These are phyloP conservation scores for Suillus variegatus DNA, from an alignment of 768 basidiomycete genomes.

Conservation along the genomic window DNA sequence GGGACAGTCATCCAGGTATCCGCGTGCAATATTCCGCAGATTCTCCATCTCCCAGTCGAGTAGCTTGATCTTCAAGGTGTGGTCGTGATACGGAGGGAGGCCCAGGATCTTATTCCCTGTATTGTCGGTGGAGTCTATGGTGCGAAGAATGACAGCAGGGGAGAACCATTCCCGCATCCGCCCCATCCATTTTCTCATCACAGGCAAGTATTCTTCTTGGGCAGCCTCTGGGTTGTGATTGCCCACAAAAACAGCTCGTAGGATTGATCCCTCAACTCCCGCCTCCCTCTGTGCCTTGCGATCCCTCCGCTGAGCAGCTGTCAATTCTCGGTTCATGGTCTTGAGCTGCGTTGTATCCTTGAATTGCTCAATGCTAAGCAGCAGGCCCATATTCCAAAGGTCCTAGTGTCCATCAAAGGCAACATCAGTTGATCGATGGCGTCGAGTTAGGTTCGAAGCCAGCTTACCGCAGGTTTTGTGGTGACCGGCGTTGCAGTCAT, in stretches of 20 bases:
- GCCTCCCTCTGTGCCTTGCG: neutral
- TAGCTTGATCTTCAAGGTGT: slow-evolving; percentile 5
- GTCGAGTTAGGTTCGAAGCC: too few relatives aligned
- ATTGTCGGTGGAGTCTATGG: slow-evolving; percentile 7
- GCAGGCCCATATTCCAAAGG: slow-evolving; percentile 6
- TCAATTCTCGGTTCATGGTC: neutral
- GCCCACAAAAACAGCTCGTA: too few relatives aligned
- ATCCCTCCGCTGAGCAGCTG: neutral
- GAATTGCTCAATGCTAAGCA: neutral
- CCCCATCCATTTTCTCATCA: neutral
- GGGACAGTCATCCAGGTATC: too few relatives aligned
- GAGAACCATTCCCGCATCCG: slow-evolving; percentile 10
- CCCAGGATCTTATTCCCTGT: neutral
- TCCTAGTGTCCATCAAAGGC: neutral
- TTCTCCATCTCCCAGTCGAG: slow-evolving; percentile 6
- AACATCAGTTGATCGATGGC: too few relatives aligned
- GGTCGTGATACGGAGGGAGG: slow-evolving; percentile 6
- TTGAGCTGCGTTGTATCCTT: neutral
- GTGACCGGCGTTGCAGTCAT: too few relatives aligned
- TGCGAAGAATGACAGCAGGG: neutral
- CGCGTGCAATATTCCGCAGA: slow-evolving; percentile 10
- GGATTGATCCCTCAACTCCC: too few relatives aligned
- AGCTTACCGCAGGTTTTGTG: too few relatives aligned
- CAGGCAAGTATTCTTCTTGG: too few relatives aligned
- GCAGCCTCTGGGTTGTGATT: too few relatives aligned